Conservation (phyloP, 345 rosid genomes). For the Citrus reticulata region DNA sequence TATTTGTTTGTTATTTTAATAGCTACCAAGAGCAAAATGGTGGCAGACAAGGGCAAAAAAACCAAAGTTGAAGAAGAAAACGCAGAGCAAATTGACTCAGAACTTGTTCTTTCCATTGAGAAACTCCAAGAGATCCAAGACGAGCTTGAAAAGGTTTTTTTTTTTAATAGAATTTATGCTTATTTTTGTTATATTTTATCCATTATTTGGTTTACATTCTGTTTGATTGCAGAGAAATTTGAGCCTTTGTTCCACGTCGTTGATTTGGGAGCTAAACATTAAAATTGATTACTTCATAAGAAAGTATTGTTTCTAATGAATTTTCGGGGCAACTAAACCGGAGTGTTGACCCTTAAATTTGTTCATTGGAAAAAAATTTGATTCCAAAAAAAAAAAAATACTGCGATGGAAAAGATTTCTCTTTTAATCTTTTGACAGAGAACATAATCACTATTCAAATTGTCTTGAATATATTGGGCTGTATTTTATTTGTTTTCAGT, state of each 20-base stretch:
- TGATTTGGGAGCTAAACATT: not conserved
- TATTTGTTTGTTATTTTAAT: not conserved
- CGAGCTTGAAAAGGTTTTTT: constrained; percentile 79
- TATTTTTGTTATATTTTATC: not conserved
- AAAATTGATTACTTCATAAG: not conserved
- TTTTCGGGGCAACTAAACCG: not conserved
- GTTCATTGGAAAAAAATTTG: not conserved
- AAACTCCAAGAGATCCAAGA: constrained; percentile 97
- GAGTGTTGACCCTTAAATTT: not conserved
- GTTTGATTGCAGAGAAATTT: not conserved
- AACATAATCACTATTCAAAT: not conserved
- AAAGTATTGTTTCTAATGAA: not conserved
- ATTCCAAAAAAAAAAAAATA: not conserved
- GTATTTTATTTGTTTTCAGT: not conserved
- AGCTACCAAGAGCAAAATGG: constrained; percentile 40
- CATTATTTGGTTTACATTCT: not conserved
- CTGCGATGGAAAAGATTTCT: not conserved
- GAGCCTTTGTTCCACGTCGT: not conserved
- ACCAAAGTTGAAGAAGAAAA: constrained; percentile 70
- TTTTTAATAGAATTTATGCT: not conserved
- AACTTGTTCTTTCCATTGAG: constrained; percentile 84
- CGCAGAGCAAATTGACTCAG: constrained; percentile 62
- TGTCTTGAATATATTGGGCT: not conserved
- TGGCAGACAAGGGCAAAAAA: constrained; percentile 82
- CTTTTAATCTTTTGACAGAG: not conserved